Percentiles rank a stretch among this genome's conserved stretches.
Conservation (phyloP, 176 grass and related monocot species). For the Neostapfia colusana region DNA sequence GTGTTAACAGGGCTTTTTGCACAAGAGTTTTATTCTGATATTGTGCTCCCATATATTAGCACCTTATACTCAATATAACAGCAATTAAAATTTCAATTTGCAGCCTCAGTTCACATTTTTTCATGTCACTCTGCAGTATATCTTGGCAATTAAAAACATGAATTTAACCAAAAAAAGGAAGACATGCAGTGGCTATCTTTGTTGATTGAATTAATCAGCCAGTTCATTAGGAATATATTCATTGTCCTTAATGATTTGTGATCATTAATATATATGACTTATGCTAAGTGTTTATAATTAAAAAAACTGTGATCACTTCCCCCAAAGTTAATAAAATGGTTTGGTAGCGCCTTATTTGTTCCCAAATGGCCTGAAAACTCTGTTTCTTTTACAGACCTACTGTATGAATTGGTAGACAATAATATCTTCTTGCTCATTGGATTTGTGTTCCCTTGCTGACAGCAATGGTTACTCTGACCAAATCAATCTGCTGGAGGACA, state of each 20-base stretch:
- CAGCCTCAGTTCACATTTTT: conserved; percentile 5
- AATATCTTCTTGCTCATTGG: conserved; percentile 40
- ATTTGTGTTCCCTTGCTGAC: conserved; percentile 28
- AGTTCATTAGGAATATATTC: neutral
- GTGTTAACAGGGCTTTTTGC: conserved; percentile 8
- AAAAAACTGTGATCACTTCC: neutral
- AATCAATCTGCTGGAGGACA: conserved; percentile 83
- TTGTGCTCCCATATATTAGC: neutral
- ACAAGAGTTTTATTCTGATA: conserved; percentile 9
- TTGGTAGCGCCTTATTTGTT: neutral
- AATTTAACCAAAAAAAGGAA: conserved; percentile 8
- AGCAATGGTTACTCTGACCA: conserved; percentile 83
- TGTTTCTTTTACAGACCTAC: conserved; percentile 17
- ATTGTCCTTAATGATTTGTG: conserved; percentile 1
- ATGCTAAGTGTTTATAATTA: neutral
- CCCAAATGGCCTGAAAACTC: neutral
- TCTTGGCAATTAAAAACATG: neutral
- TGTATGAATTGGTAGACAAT: conserved; percentile 2
- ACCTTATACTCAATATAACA: neutral
- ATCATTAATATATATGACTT: conserved; percentile 1
- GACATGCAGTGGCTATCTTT: conserved; percentile 8
- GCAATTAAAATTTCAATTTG: neutral
- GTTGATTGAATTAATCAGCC: neutral
- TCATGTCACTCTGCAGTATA: conserved; percentile 20
- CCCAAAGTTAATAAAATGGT: conserved; percentile 10